These are phyloP conservation scores for Ceratocystis alfenasii DNA, from an alignment of 2,329 filamentous ascomycete genomes.

Conservation along the genomic window DNA sequence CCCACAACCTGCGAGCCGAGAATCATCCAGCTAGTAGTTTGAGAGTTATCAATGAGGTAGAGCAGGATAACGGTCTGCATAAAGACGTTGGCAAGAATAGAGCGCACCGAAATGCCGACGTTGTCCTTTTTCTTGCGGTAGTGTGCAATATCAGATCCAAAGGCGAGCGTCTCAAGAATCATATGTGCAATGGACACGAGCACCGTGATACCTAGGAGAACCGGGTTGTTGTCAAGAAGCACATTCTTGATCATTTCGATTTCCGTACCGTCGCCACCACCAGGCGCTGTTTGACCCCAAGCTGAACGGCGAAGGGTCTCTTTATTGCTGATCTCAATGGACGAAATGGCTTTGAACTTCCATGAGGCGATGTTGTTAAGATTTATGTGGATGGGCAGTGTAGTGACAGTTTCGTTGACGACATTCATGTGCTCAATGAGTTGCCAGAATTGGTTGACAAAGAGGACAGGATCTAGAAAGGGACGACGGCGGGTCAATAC, in stretches of 20 bases:
- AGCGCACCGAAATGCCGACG: slow-evolving; percentile 88
- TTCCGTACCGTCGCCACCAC: slow-evolving; percentile 79
- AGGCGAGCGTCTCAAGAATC: slow-evolving; percentile 88
- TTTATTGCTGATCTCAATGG: slow-evolving; percentile 78
- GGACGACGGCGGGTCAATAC: neutral
- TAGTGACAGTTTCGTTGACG: slow-evolving; percentile 78
- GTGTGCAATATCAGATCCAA: slow-evolving; percentile 94
- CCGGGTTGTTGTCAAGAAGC: slow-evolving; percentile 84
- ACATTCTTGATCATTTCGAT: slow-evolving; percentile 97
- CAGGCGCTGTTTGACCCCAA: slow-evolving; percentile 56
- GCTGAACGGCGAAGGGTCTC: slow-evolving; percentile 69
- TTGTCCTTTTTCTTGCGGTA: slow-evolving; percentile 99
- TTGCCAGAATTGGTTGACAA: slow-evolving; percentile 96
- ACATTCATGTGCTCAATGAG: slow-evolving; percentile 81
- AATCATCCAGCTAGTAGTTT: slow-evolving; percentile 99
- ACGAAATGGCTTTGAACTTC: slow-evolving; percentile 80
- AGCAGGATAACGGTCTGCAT: slow-evolving; percentile 96
- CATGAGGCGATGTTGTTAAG: slow-evolving; percentile 72
- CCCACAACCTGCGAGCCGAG: slow-evolving; percentile 83
- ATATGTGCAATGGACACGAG: slow-evolving; percentile 82
- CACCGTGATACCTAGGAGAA: slow-evolving; percentile 72
- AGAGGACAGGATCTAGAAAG: slow-evolving; percentile 58
- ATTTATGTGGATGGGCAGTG: slow-evolving; percentile 69
- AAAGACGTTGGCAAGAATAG: slow-evolving; percentile 92
- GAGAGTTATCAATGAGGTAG: slow-evolving; percentile 92